These are phyloP conservation scores for Diplodia seriata DNA, from an alignment of 2,329 filamentous ascomycete species.

Conservation along the genomic window DNA sequence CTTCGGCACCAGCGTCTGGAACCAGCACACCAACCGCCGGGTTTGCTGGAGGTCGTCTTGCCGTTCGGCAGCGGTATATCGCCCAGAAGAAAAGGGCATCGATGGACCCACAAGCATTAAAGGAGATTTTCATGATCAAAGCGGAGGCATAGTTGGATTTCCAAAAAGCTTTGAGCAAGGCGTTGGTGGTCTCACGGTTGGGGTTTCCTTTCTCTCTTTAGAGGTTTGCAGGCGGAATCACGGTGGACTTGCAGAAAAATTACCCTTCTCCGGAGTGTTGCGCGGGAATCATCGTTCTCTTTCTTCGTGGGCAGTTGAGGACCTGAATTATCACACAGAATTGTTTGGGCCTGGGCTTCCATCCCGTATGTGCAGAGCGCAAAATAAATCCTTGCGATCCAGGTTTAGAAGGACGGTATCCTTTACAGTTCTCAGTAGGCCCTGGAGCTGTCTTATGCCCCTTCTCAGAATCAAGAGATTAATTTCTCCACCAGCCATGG, in stretches of 20 bases:
- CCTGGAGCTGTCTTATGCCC: too few species aligned
- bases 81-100: slow-evolving; percentile 85
- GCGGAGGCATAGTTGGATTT: slow-evolving; percentile 37
- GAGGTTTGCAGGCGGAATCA: neutral
- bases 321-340: too few species aligned
- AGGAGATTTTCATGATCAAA: slow-evolving; percentile 82
- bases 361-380: too few species aligned
- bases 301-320: neutral
- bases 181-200: slow-evolving; percentile 30
- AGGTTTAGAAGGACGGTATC: too few species aligned
- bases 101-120: slow-evolving; percentile 80
- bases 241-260: neutral
- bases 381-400: too few species aligned
- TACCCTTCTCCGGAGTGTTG: neutral
- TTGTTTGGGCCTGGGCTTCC: too few species aligned
- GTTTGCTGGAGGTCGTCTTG: slow-evolving; percentile 66
- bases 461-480: too few species aligned
- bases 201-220: neutral
- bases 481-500: too few species aligned
- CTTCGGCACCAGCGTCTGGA: slow-evolving; percentile 44
- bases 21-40: slow-evolving; percentile 53
- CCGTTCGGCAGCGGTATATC: slow-evolving; percentile 81
- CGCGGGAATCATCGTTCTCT: neutral
- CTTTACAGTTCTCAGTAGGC: too few species aligned
- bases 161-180: slow-evolving; percentile 28